These are phyloP conservation scores for Salvia miltiorrhiza DNA, from an alignment of 257 asterid species.

Conservation along the genomic window DNA sequence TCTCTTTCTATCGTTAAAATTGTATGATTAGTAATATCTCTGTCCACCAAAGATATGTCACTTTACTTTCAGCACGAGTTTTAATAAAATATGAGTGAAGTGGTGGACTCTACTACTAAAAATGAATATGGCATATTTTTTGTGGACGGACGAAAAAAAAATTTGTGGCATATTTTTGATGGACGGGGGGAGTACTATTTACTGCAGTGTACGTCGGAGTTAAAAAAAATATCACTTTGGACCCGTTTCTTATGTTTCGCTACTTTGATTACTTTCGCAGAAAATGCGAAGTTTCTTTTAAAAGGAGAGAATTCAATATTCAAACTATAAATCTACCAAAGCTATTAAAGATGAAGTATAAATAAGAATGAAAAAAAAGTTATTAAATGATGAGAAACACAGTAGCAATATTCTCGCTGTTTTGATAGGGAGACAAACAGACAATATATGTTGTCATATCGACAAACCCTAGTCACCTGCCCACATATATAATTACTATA, in stretches of 20 bases:
- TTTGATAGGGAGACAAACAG: slow-evolving; percentile 62
- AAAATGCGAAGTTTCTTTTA: background rate
- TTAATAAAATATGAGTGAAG: no score
- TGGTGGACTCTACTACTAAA: no score
- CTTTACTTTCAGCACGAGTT: no score
- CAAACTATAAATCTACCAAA: background rate
- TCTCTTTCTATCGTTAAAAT: no score
- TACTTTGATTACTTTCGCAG: background rate
- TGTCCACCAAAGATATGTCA: no score
- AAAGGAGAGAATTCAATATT: background rate
- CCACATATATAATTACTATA: background rate
- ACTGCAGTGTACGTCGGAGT: no score
- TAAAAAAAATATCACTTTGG: no score
- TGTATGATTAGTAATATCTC: no score
- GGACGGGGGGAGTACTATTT: no score
- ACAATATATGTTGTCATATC: slow-evolving; percentile 62
- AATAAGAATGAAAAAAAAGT: background rate
- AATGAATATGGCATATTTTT: no score
- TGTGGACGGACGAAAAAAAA: no score
- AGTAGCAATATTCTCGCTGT: slow-evolving; percentile 60
- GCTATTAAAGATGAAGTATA: background rate
- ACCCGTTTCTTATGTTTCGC: background rate
- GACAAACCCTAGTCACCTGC: slow-evolving; percentile 32
- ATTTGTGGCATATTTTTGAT: no score
- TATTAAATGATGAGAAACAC: slow-evolving; percentile 28